A percentile compares a stretch with the other conserved stretches of the same genome.
Evolutionary conservation across 108 stramenopile genomes (phyloP).

Genomic region (Cyclostephanos invisitatus): DNA sequence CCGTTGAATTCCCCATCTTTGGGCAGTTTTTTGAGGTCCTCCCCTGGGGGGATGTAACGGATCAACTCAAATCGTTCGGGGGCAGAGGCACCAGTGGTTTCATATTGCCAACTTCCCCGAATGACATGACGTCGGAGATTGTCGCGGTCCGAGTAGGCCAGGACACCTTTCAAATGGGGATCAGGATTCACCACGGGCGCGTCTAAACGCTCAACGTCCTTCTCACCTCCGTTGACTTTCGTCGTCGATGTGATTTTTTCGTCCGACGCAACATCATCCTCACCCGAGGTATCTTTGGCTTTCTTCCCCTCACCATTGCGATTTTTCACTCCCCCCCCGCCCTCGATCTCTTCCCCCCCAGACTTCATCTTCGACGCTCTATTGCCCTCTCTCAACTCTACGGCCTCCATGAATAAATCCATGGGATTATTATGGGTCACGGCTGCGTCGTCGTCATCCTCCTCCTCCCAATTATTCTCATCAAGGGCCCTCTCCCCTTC

Average conservation of each 20-base stretch:
- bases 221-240: background rate
- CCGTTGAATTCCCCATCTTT: conserved; percentile 84
- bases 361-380: background rate
- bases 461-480: background rate
- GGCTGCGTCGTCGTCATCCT: conserved; percentile 3
- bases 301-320: background rate
- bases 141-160: conserved; percentile 68
- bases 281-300: background rate
- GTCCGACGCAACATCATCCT: background rate
- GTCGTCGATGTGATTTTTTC: background rate
- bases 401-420: conserved; percentile 12
- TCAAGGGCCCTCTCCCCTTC: background rate
- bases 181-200: conserved; percentile 31
- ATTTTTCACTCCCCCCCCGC: background rate
- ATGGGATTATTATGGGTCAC: background rate
- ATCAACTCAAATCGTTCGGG: conserved; percentile 82
- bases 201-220: background rate
- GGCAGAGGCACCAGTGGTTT: conserved; percentile 56
- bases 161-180: conserved; percentile 68
- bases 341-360: background rate
- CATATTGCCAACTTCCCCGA: conserved; percentile 88
- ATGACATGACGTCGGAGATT: conserved; percentile 75
- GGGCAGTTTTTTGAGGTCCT: conserved; percentile 65
- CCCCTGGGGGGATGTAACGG: conserved; percentile 63
- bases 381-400: background rate